These are phyloP conservation scores for Globisporangium spinosum DNA, from an alignment of 352 stramenopile genomes.

Conservation along the genomic window DNA sequence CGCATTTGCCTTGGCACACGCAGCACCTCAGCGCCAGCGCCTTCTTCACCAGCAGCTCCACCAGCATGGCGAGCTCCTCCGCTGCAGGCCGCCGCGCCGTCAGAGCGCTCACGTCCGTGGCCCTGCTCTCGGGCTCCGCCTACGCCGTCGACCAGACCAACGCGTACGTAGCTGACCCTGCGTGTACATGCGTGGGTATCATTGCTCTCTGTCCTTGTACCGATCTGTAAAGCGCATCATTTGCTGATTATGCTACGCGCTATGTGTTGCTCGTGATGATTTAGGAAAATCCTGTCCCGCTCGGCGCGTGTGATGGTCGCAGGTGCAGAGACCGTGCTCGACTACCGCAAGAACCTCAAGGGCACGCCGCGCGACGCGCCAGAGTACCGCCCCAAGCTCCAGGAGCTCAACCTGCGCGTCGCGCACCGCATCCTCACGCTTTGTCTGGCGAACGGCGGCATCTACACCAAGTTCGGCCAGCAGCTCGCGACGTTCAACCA, in stretches of 20 bases:
- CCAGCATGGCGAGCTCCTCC: background rate
- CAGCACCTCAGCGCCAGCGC: background rate
- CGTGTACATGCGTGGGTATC: background rate
- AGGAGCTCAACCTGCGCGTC: conserved; percentile 69
- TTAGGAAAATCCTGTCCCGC: conserved; percentile 57
- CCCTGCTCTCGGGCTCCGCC: conserved; percentile 24
- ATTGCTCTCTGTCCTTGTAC: background rate
- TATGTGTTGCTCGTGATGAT: background rate
- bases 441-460: conserved; percentile 92
- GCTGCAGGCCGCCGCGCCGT: background rate
- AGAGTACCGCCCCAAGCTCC: conserved; percentile 60
- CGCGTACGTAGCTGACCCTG: conserved; percentile 26
- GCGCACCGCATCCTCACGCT: conserved; percentile 88
- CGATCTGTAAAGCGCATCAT: background rate
- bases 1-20: background rate
- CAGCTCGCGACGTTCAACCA: conserved; percentile 97
- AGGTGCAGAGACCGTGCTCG: conserved; percentile 40
- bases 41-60: background rate
- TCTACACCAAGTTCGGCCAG: conserved; percentile 98
- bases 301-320: conserved; percentile 55
- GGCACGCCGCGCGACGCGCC: conserved; percentile 33
- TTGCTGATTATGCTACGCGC: background rate
- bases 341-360: conserved; percentile 54
- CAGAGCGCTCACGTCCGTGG: conserved; percentile 22
- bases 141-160: conserved; percentile 48